These are phyloP conservation scores for Termitomyces sp. DNA, from an alignment of 1,284 basidiomycete genomes.

Conservation along the genomic window DNA sequence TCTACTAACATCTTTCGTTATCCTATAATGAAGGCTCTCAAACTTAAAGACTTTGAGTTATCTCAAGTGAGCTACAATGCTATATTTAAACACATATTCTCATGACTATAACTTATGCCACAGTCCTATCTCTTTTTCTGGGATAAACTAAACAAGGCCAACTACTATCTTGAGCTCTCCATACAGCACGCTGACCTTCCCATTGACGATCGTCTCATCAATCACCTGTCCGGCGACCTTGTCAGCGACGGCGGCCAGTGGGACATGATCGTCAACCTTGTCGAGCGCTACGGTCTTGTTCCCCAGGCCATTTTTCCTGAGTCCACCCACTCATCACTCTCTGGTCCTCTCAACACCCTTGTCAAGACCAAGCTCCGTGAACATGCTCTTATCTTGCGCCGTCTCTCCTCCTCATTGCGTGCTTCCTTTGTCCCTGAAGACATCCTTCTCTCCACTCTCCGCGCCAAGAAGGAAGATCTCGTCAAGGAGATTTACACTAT, in stretches of 20 bases:
- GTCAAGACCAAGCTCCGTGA: conserved; percentile 90
- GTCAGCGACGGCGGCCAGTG: conserved; percentile 92
- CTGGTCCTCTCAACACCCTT: conserved; percentile 69
- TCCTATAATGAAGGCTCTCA: conserved; percentile 80
- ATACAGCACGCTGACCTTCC: conserved; percentile 80
- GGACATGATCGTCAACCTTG: conserved; percentile 91
- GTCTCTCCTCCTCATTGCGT: conserved; percentile 49
- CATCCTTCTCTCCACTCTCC: conserved; percentile 45
- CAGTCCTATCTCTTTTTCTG: conserved; percentile 90
- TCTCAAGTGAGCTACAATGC: conserved; percentile 55
- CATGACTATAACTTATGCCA: conserved; percentile 4
- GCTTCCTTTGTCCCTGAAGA: conserved; percentile 42
- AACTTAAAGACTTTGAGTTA: conserved; percentile 83
- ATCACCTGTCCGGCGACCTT: conserved; percentile 71
- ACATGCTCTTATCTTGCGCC: conserved; percentile 79
- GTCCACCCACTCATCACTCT: conserved; percentile 76
- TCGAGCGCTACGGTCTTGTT: conserved; percentile 79
- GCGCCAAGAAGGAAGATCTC: conserved; percentile 79
- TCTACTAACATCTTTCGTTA: conserved; percentile 86
- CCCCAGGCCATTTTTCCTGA: conserved; percentile 85
- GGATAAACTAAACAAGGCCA: conserved; percentile 93
- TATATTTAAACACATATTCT: neutral
- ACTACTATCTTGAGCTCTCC: conserved; percentile 88
- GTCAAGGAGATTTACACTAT: conserved; percentile 86
- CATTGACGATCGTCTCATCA: conserved; percentile 79